Evolutionary conservation across 2,329 filamentous ascomycete genomes (phyloP), one percentile per base, ranked within the genome.

Genomic region (Spiromastix sp.): DNA sequence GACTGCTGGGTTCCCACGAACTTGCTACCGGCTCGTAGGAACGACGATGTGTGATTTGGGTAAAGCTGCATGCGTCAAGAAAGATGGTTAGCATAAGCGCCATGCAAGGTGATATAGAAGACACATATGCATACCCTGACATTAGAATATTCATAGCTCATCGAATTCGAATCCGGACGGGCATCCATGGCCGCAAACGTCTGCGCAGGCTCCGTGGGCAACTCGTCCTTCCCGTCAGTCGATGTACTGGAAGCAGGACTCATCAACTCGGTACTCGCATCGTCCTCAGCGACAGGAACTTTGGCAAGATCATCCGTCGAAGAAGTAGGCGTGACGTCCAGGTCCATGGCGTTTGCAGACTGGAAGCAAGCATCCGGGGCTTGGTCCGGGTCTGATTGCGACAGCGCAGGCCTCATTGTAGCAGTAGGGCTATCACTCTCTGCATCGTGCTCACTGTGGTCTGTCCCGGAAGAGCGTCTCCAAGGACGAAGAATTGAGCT

Each of bases 1-100:
- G 89, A 96, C 54, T 89, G 82, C 52, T 98, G 91, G 10, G 83
- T 93, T 38, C 91, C 91, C 40, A 75, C 73, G 54, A 95, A 98
- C 49, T 76, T 83, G 60, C 85, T 94, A 12, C 87, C 87, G 2
- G 87, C 77, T 30, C 85, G 81, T 37, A 98, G 68, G 56, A 80
- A 93, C 0, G 85, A 91, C 1, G 85, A 94, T 1, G 85, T 79
- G n/a, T 82, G 78, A 36, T 78, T 78, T 2, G 86, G 81, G 38
- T 82, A 71, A 44, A 81, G 70, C 81, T 87, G 47, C 37, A 13
- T 21, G 30, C 36, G n/a, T n/a, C 4, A 15, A 24, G 37, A 52
- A 34, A 52, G 43, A 37, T 32, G 39, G 26, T 35, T 28, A 34
- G 36, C 18, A 28, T n/a, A n/a, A n/a, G n/a, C n/a, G n/a, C n/a